These are phyloP conservation scores for Leccinum subgranulosum DNA, from an alignment of 768 basidiomycete genomes.

Conservation along the genomic window DNA sequence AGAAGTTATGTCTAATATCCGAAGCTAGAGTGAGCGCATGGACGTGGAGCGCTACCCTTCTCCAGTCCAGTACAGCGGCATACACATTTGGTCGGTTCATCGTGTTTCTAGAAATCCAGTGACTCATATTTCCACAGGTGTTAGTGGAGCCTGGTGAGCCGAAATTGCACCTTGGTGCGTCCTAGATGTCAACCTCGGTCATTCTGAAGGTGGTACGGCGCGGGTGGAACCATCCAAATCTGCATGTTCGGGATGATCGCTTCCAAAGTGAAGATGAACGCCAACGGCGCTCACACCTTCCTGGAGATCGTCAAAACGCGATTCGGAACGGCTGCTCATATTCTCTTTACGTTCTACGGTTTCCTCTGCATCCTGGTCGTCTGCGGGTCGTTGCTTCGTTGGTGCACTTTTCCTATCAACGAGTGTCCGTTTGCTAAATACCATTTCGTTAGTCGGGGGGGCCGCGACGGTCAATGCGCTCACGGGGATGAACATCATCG, in stretches of 20 bases:
- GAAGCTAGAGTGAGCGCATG: constrained; percentile 44
- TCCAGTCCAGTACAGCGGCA: constrained; percentile 52
- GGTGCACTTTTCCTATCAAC: constrained; percentile 8
- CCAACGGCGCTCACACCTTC: constrained; percentile 56
- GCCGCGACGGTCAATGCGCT: constrained; percentile 44
- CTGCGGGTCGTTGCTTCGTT: constrained; percentile 48
- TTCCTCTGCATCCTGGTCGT: constrained; percentile 51
- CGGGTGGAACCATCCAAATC: constrained; percentile 52
- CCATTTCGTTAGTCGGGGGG: constrained; percentile 35
- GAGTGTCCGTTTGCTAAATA: background rate
- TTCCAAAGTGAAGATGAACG: constrained; percentile 58
- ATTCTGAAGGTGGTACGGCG: constrained; percentile 44
- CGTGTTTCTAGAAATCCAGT: background rate
- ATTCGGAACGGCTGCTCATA: constrained; percentile 45
- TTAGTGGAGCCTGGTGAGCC: constrained; percentile 47
- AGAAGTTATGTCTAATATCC: background rate
- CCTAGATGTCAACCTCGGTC: background rate
- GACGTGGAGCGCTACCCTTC: constrained; percentile 56
- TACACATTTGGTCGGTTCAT: constrained; percentile 40
- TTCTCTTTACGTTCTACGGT: constrained; percentile 51
- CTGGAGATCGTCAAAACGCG: constrained; percentile 53
- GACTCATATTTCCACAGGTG: constrained; percentile 25
- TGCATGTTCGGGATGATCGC: constrained; percentile 52
- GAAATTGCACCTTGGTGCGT: background rate
- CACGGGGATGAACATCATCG: constrained; percentile 43